Evolutionary conservation across 176 grass and related monocot genomes (phyloP), one percentile per base, ranked within the genome.

Genomic region (Eragrostis nindensis): DNA sequence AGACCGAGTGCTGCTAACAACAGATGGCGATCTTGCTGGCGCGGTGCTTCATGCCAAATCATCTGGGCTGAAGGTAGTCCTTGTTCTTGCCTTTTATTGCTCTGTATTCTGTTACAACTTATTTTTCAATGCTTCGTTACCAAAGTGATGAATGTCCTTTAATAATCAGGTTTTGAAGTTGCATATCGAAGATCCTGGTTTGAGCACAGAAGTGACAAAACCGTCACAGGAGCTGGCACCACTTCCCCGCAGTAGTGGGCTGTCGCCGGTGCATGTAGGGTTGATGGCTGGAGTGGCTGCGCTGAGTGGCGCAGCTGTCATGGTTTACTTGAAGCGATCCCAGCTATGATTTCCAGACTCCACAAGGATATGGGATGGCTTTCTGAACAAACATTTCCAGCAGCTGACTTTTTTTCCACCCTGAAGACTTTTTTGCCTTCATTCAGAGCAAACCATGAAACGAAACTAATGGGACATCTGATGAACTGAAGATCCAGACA

Each of bases 31-130:
- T 88, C 84, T 99, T 86, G 56, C 74, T 32, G 76, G 84, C 79
- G 96, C 96, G n/a, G 82, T 99, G 30, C 84, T 90, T 36, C 80
- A 87, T 84, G 96, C 88, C 54, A 93, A 92, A 81, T 95, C 87
- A 61, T 86, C 88, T 8, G 96, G 96, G n/a, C 68, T 86, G 73
- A 99, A 99, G 96, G 96, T 99, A 54, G 67, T 62, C 47, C 17
- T 85, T 75, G 13, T 79, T 85, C 30, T 57, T 47, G 61, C 50
- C 22, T 79, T 83, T 12, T 53, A 11, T 19, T 70, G 22, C 18
- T 72, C 11, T 32, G 60, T 50, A 30, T 62, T 64, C 43, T 29
- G 38, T 5, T 66, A 47, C 36, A 40, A 73, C 45, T 44, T 70
- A 26, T 73, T 45, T 25, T 80, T 46, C 56, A 15, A 19, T 15